Evolutionary conservation across 2,329 filamentous ascomycete species (phyloP).

Genomic region (Colletotrichum camelliae): DNA sequence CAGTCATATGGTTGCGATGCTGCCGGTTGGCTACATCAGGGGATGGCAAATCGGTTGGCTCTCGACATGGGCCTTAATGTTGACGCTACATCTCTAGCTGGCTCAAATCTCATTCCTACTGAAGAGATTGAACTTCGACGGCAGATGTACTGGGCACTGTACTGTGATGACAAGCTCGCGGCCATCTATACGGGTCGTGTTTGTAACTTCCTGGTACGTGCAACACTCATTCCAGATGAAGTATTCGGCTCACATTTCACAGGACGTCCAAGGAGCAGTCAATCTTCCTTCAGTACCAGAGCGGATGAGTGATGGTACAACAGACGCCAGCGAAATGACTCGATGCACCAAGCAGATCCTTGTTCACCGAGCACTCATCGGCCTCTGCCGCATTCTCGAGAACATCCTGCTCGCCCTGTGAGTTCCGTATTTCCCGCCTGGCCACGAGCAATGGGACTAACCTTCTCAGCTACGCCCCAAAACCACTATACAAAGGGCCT

Average conservation of each 20-base stretch:
- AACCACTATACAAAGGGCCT: slow-evolving; percentile 24
- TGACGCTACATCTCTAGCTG: slow-evolving; percentile 31
- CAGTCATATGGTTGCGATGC: slow-evolving; percentile 39
- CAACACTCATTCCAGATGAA: background rate
- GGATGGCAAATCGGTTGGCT: slow-evolving; percentile 38
- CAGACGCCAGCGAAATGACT: background rate
- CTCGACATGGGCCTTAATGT: slow-evolving; percentile 43
- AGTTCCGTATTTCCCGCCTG: background rate
- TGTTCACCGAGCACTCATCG: slow-evolving; percentile 31
- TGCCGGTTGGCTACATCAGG: slow-evolving; percentile 40
- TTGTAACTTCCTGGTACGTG: slow-evolving; percentile 38
- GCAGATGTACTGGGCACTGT: slow-evolving; percentile 41
- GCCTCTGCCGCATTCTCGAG: slow-evolving; percentile 33
- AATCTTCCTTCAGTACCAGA: slow-evolving; percentile 26
- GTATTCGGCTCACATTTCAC: background rate
- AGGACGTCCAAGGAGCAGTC: slow-evolving; percentile 36
- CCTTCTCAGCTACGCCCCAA: slow-evolving; percentile 32
- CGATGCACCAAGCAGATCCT: background rate
- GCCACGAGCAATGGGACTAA: background rate
- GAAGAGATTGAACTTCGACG: slow-evolving; percentile 35
- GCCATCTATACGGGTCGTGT: slow-evolving; percentile 39
- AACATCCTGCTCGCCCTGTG: slow-evolving; percentile 35
- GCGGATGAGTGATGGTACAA: background rate
- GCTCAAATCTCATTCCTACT: slow-evolving; percentile 25
- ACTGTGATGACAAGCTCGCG: slow-evolving; percentile 38